phyloP scores from a whole-genome alignment of 495 filamentous ascomycete genomes.

The Glonium stellatum region DNA sequence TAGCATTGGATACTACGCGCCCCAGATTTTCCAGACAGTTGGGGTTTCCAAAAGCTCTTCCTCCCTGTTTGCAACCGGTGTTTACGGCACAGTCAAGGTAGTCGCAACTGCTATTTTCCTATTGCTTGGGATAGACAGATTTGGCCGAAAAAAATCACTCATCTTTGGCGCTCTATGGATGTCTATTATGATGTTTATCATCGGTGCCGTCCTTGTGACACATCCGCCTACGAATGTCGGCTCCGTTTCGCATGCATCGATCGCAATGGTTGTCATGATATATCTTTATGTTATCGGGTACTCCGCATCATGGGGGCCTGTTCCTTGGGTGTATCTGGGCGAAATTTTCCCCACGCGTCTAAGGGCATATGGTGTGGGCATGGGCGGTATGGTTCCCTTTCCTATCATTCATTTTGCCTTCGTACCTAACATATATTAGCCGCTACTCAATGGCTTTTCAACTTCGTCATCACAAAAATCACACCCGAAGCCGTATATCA shows the following conservation, averaged over 20 bases:
- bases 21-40: slow-evolving; percentile 25
- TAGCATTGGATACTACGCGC: slow-evolving; percentile 16
- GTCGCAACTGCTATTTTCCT: slow-evolving; percentile 10
- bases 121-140: slow-evolving; percentile 7
- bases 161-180: slow-evolving; percentile 12
- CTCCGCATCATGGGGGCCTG: slow-evolving; percentile 22
- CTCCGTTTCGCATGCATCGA: slow-evolving; percentile 10
- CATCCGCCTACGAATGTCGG: slow-evolving; percentile 6
- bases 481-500: slow-evolving; percentile 47
- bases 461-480: slow-evolving; percentile 49
- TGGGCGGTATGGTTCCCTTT: slow-evolving; percentile 6
- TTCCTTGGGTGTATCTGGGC: slow-evolving; percentile 21
- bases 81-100: slow-evolving; percentile 23
- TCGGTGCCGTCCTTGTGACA: slow-evolving; percentile 10
- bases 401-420: background rate
- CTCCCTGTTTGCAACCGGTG: slow-evolving; percentile 21
- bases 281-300: slow-evolving; percentile 23
- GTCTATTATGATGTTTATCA: slow-evolving; percentile 18
- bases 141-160: slow-evolving; percentile 5
- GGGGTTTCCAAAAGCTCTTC: slow-evolving; percentile 11
- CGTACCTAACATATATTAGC: slow-evolving; percentile 19
- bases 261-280: slow-evolving; percentile 22
- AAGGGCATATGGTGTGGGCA: slow-evolving; percentile 12
- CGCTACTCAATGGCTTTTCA: slow-evolving; percentile 51
- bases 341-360: slow-evolving; percentile 21